A percentile compares a stretch with the other conserved stretches of the same genome.
These are phyloP conservation scores for Salvia miltiorrhiza DNA, from an alignment of 257 asterid genomes.

Conservation along the genomic window DNA sequence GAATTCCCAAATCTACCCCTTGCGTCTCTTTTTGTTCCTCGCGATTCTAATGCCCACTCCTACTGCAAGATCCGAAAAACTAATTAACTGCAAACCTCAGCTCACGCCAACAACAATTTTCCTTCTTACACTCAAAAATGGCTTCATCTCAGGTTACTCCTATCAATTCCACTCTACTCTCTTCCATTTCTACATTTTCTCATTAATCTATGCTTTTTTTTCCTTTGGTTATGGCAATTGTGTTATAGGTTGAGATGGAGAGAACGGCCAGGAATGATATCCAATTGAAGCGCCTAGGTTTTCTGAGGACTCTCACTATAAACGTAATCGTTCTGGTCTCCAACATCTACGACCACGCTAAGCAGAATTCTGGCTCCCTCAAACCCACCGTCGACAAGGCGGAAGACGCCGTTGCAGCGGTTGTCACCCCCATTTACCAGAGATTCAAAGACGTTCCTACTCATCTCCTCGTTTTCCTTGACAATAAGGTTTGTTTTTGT, in stretches of 20 bases:
- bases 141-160: slow-evolving; percentile 28
- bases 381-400: slow-evolving; percentile 44
- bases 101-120: not conserved
- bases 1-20: not conserved
- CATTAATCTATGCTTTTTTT: not conserved
- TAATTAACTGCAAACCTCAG: not conserved
- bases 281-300: slow-evolving; percentile 54
- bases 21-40: not conserved
- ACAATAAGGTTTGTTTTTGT: slow-evolving; percentile 19
- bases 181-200: not conserved
- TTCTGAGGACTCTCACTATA: slow-evolving; percentile 34
- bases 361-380: slow-evolving; percentile 49
- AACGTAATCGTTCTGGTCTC: slow-evolving; percentile 33
- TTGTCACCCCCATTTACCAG: slow-evolving; percentile 46
- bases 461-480: slow-evolving; percentile 46
- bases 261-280: slow-evolving; percentile 19
- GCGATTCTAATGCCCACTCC: not conserved
- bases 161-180: not conserved
- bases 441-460: slow-evolving; percentile 38
- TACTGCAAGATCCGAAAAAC: not conserved
- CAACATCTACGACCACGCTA: slow-evolving; percentile 44
- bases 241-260: slow-evolving; percentile 42
- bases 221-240: not conserved
- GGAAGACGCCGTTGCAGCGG: slow-evolving; percentile 47
- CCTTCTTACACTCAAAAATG: not conserved